These are phyloP conservation scores for Naganishia albida DNA, from an alignment of 1,284 basidiomycete species.

Conservation along the genomic window DNA sequence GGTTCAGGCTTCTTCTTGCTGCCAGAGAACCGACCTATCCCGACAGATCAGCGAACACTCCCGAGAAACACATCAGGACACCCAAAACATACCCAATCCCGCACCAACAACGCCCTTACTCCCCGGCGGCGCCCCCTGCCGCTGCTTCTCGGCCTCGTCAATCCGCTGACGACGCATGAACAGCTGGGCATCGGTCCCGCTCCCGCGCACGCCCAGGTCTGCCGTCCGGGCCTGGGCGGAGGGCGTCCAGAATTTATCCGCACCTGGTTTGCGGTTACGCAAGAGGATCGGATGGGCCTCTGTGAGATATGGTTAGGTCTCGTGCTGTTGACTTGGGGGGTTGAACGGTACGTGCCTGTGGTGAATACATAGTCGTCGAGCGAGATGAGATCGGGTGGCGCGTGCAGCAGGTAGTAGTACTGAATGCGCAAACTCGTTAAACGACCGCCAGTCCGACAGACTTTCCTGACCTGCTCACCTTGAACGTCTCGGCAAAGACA, in stretches of 20 bases:
- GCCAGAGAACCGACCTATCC: slow-evolving; percentile 1
- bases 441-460: no score
- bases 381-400: slow-evolving; percentile 58
- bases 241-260: slow-evolving; percentile 43
- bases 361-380: slow-evolving; percentile 62
- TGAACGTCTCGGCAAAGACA: slow-evolving; percentile 61
- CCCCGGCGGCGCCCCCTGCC: slow-evolving; percentile 11
- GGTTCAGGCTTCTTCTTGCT: slow-evolving; percentile 6
- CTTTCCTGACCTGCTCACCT: slow-evolving; percentile 41
- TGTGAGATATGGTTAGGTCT: slow-evolving; percentile 28
- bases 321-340: no score
- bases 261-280: slow-evolving; percentile 44
- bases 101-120: slow-evolving; percentile 13
- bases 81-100: slow-evolving; percentile 12
- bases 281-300: slow-evolving; percentile 53
- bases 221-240: slow-evolving; percentile 25
- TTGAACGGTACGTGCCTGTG: slow-evolving; percentile 50
- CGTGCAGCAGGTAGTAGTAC: slow-evolving; percentile 57
- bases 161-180: slow-evolving; percentile 25
- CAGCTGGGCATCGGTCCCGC: slow-evolving; percentile 52
- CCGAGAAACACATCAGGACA: neutral
- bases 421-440: neutral
- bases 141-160: slow-evolving; percentile 12
- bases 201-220: slow-evolving; percentile 44
- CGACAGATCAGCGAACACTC: no score